Base-by-base conservation (phyloP, 768 basidiomycete genomes). In the Cyclocybe cylindracea region DNA sequence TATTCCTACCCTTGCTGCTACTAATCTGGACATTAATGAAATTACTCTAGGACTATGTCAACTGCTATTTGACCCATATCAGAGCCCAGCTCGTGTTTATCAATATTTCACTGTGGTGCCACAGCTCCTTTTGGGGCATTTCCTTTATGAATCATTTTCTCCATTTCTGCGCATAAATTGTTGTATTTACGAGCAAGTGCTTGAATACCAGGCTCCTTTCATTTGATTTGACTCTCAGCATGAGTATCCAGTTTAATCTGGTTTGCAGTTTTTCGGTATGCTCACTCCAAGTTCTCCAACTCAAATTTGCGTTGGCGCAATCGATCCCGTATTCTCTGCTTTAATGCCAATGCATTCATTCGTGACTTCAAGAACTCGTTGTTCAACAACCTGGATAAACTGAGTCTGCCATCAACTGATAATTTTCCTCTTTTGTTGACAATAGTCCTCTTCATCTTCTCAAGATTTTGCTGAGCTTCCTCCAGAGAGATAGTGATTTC, bases 271-370 rank as follows among this genome's bases (percentile, higher is more conserved):
- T 56, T 62, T 5, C 51, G 38, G 50, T 52, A 56, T 41, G 61
- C 43, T 8, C 61, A 38, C 49, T 69, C 57, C 0, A 66, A 32
- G 10, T 50, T 35, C 7, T 67, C 62, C 18, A 64, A 24, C 48
- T 69, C 67, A 59, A 67, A 70, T 50, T 68, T 70, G 3, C 56
- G 44, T 10, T 59, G 43, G 3, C 57, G 48, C 4, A 68, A 44
- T 3, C 43, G 42, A 19, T 66, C 57, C 0, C 57, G 55, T 1
- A 68, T 50, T 5, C 60, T 36, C 7, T 49, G 41, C 48, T 70
- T 70, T n/a, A 66, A 11, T 6, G 60, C 62, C 5, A 40, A 46
- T 4, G 63, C 62, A 55, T 65, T 62, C 53, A 67, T 53, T 0
- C 54, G 57, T 13, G 54, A 18, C 5, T 47, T 29, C 29, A 66